Conservation (phyloP, 495 filamentous ascomycete genomes). For the Penicillium goetzii region DNA sequence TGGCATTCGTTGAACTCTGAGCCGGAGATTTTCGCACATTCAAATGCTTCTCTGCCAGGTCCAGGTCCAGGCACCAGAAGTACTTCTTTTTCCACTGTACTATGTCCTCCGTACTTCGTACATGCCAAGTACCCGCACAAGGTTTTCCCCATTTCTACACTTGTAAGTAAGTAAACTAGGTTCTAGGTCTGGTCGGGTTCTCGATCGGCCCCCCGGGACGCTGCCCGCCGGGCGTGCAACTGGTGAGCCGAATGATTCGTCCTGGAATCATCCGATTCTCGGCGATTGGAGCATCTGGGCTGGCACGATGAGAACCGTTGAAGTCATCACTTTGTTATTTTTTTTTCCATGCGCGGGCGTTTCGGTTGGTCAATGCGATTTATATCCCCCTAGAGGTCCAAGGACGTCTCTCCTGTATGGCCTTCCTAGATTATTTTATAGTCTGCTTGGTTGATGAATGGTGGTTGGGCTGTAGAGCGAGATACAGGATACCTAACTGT, state of each 20-base stretch:
- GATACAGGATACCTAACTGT: neutral
- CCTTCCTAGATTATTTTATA: neutral
- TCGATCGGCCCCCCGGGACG: slow-evolving; percentile 20
- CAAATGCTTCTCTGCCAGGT: neutral
- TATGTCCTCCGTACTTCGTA: neutral
- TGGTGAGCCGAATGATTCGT: slow-evolving; percentile 23
- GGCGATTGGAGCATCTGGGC: slow-evolving; percentile 21
- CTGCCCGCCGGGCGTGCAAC: slow-evolving; percentile 24
- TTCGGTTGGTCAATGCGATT: slow-evolving; percentile 1
- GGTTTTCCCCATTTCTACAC: neutral
- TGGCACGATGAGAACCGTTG: slow-evolving; percentile 12
- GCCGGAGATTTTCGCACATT: neutral
- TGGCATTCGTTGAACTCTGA: neutral
- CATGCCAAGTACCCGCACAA: slow-evolving; percentile 4
- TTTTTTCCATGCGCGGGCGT: slow-evolving; percentile 11
- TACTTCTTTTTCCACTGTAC: neutral
- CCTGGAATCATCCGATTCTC: slow-evolving; percentile 24
- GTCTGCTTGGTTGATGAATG: neutral
- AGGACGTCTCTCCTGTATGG: neutral
- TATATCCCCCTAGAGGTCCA: neutral
- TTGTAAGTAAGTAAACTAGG: neutral
- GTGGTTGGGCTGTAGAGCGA: neutral
- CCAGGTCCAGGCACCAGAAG: neutral
- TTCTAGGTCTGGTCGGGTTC: slow-evolving; percentile 22
- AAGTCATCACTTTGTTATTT: slow-evolving; percentile 7